These are phyloP conservation scores for Gamsiella multidivaricata DNA, from an alignment of 192 early-diverging fungal species.

Conservation along the genomic window DNA sequence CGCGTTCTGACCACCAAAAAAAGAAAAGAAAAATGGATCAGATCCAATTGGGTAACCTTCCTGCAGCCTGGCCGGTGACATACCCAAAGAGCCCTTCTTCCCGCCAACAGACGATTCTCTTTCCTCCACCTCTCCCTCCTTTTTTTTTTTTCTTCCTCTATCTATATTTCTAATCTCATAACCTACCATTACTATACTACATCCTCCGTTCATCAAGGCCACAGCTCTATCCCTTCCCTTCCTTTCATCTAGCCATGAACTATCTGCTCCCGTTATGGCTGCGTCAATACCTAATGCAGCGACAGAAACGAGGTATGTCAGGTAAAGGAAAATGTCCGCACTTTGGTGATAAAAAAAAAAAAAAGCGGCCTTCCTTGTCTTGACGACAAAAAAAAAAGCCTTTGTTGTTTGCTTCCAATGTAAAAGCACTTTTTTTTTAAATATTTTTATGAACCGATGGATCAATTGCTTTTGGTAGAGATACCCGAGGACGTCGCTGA, in stretches of 20 bases:
- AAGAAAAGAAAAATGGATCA: not conserved
- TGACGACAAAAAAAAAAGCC: not conserved
- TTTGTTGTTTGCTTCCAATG: too few species aligned
- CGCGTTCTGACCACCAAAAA: not conserved
- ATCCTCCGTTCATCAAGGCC: too few species aligned
- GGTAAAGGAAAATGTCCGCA: conserved; percentile 4
- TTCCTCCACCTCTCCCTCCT: not conserved
- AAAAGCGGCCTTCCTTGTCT: too few species aligned
- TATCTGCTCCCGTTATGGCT: conserved; percentile 41
- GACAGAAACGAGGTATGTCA: conserved; percentile 45
- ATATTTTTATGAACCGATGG: not conserved
- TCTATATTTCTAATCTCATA: not conserved
- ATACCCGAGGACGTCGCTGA: conserved; percentile 43
- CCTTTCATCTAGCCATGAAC: conserved; percentile 6
- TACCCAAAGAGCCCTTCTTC: not conserved
- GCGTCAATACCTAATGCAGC: conserved; percentile 39
- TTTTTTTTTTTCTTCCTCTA: not conserved
- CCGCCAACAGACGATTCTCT: not conserved
- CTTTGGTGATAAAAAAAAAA: too few species aligned
- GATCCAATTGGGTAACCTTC: too few species aligned
- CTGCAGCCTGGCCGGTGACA: too few species aligned
- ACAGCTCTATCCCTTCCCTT: not conserved
- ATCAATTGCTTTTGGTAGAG: not conserved
- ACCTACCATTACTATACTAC: not conserved
- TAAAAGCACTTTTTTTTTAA: too few species aligned